Evolutionary conservation across 2,329 filamentous ascomycete species (phyloP).

Genomic region (Hypocreales sp.): DNA sequence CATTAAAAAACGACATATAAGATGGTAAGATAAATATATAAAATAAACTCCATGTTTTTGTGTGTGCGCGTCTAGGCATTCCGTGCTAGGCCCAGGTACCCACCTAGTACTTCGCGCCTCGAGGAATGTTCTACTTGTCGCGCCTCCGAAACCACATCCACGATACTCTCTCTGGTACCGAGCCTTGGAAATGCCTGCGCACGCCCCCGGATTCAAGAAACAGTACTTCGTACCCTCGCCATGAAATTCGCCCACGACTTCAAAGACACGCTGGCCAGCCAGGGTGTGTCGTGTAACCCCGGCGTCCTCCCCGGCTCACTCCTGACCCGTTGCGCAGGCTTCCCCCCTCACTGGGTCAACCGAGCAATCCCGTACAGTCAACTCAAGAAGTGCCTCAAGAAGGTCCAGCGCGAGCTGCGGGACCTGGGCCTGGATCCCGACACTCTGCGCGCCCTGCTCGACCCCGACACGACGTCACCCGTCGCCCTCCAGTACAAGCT

Average conservation of each 20-base stretch:
- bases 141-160: too few relatives aligned
- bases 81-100: too few relatives aligned
- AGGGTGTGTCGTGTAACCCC: constrained; percentile 28
- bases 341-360: constrained; percentile 56
- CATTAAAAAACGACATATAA: too few relatives aligned
- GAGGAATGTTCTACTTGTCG: too few relatives aligned
- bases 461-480: constrained; percentile 28
- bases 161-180: too few relatives aligned
- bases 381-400: constrained; percentile 80
- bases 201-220: too few relatives aligned
- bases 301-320: not conserved
- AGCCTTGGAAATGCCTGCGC: too few relatives aligned
- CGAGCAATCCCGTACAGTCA: constrained; percentile 71
- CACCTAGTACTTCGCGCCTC: too few relatives aligned
- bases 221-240: too few relatives aligned
- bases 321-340: constrained; percentile 27
- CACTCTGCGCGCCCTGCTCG: constrained; percentile 51
- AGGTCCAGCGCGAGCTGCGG: constrained; percentile 55
- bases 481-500: constrained; percentile 39
- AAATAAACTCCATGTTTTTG: too few relatives aligned
- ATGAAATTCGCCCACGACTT: constrained; percentile 88
- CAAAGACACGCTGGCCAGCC: constrained; percentile 49
- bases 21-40: too few relatives aligned
- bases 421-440: constrained; percentile 56
- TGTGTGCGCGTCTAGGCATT: too few relatives aligned